Evolutionary conservation across 2,329 filamentous ascomycete species (phyloP).

Genomic region (Curvularia hawaiiensis): DNA sequence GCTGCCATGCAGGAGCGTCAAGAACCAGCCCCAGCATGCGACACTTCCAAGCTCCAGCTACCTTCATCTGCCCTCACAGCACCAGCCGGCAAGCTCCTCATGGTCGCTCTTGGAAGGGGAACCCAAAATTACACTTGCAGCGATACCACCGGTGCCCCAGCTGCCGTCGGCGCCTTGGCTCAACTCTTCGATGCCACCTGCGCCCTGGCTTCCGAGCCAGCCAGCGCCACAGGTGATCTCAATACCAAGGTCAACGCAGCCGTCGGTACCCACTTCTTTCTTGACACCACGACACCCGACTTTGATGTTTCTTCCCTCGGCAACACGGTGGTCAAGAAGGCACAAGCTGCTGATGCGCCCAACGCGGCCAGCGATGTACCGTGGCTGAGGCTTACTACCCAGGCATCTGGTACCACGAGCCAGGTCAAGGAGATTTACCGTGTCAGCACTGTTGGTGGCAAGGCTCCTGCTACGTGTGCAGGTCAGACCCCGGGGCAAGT

Average conservation of each 20-base stretch:
- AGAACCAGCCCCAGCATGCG: slow-evolving; percentile 16
- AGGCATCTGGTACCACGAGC: slow-evolving; percentile 37
- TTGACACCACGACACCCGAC: slow-evolving; percentile 71
- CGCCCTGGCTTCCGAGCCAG: slow-evolving; percentile 20
- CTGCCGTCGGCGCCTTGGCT: slow-evolving; percentile 51
- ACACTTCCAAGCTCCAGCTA: slow-evolving; percentile 30
- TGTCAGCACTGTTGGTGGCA: slow-evolving; percentile 80
- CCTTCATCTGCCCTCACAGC: slow-evolving; percentile 35
- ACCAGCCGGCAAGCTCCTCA: slow-evolving; percentile 45
- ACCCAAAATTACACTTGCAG: slow-evolving; percentile 59
- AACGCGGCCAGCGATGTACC: slow-evolving; percentile 63
- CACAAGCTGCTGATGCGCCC: slow-evolving; percentile 67
- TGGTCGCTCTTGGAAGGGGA: slow-evolving; percentile 54
- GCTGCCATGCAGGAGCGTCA: slow-evolving; percentile 23
- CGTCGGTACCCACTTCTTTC: slow-evolving; percentile 80
- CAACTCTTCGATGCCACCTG: slow-evolving; percentile 36
- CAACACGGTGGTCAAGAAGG: slow-evolving; percentile 70
- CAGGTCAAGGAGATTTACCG: slow-evolving; percentile 77
- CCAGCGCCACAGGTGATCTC: slow-evolving; percentile 32
- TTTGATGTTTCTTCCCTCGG: slow-evolving; percentile 77
- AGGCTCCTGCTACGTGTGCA: slow-evolving; percentile 72
- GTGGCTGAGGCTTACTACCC: slow-evolving; percentile 74
- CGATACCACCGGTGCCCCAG: slow-evolving; percentile 38
- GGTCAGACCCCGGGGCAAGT: slow-evolving; percentile 46
- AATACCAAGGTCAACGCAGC: slow-evolving; percentile 30